Conservation (phyloP, 352 stramenopile genomes). For the Nothophytophthora sp. region DNA sequence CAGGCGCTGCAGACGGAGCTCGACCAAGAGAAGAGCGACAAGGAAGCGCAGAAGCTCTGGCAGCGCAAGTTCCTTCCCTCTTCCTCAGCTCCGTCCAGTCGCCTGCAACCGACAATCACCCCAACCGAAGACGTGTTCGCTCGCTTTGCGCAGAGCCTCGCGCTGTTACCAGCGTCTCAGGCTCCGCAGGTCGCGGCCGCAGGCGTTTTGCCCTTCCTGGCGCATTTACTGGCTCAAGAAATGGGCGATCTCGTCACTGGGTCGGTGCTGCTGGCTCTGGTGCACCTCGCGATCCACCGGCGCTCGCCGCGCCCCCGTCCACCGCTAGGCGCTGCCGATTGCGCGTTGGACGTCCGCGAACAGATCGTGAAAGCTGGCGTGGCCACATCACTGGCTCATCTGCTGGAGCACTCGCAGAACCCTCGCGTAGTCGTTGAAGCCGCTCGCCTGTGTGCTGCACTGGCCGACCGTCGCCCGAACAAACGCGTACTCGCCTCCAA, state of each 20-base stretch:
- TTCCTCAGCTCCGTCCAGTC: constrained; percentile 2
- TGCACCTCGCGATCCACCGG: constrained; percentile 65
- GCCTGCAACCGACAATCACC: constrained; percentile 23
- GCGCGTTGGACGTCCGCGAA: constrained; percentile 34
- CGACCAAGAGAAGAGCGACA: constrained; percentile 65
- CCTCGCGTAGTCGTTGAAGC: constrained; percentile 58
- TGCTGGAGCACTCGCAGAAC: constrained; percentile 52
- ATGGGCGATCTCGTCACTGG: constrained; percentile 61
- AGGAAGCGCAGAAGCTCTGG: constrained; percentile 69
- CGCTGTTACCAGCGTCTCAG: constrained; percentile 50
- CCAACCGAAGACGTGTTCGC: constrained; percentile 61
- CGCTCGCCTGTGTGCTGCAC: constrained; percentile 51
- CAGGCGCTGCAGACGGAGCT: constrained; percentile 44
- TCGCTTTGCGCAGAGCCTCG: constrained; percentile 71
- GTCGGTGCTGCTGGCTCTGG: constrained; percentile 66
- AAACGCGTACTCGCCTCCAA: constrained; percentile 73
- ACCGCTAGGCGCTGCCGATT: neutral
- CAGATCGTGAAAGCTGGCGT: constrained; percentile 66
- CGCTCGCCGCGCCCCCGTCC: constrained; percentile 15
- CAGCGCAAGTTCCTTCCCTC: constrained; percentile 43
- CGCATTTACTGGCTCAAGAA: constrained; percentile 53
- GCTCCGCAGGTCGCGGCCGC: constrained; percentile 47
- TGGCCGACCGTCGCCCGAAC: constrained; percentile 53
- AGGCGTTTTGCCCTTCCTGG: constrained; percentile 65
- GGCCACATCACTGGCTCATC: constrained; percentile 41